Evolutionary conservation across 208 protist genomes (phyloP).

Genomic region (Tritrichomonas musculus): DNA sequence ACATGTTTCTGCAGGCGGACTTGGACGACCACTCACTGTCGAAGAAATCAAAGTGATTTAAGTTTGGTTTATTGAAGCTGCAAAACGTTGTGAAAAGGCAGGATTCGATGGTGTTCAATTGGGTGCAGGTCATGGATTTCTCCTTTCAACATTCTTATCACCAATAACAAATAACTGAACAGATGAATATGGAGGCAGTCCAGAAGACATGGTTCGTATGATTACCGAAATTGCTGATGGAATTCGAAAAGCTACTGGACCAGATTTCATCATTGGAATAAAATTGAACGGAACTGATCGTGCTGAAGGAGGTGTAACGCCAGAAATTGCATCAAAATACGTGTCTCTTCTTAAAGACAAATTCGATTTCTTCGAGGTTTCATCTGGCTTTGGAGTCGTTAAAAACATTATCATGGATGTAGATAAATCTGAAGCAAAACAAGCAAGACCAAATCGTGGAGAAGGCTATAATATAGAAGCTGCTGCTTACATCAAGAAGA

Average conservation of each 20-base stretch:
- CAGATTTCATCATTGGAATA: background rate
- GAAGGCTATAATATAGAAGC: too few species aligned
- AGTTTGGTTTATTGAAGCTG: background rate
- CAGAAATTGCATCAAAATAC: background rate
- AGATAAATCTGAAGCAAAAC: too few species aligned
- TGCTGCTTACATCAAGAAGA: too few species aligned
- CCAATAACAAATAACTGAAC: background rate
- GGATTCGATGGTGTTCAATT: conserved; percentile 5
- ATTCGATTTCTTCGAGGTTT: background rate
- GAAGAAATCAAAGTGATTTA: background rate
- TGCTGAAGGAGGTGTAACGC: background rate
- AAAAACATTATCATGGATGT: background rate
- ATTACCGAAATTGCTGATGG: background rate
- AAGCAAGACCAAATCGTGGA: too few species aligned
- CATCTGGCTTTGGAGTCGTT: background rate
- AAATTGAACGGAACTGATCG: background rate
- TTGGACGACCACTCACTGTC: background rate
- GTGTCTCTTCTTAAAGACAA: background rate
- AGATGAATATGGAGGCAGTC: background rate
- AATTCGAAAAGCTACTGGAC: background rate
- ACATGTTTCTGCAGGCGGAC: background rate
- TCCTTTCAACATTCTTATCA: background rate
- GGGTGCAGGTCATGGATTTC: background rate
- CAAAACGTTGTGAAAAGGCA: background rate
- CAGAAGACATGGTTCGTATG: background rate